Conservation (phyloP, 306 rosid species). For the Comarum palustre region DNA sequence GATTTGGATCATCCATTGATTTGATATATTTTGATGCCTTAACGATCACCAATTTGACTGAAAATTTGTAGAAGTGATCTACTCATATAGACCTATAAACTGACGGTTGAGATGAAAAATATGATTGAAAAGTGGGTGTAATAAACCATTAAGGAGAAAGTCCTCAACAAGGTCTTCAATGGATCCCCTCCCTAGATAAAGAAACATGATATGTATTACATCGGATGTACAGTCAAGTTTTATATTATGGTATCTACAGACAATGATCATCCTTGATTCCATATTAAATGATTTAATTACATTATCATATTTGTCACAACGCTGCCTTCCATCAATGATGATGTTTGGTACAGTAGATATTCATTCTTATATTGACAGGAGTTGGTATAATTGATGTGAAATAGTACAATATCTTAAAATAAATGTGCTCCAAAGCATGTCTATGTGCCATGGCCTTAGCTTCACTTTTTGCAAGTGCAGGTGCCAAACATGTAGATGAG, state of each 20-base stretch:
- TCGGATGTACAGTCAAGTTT: slow-evolving; percentile 9
- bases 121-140: too few species aligned
- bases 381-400: background rate
- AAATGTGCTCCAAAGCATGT: background rate
- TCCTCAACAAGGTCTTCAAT: too few species aligned
- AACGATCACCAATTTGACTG: too few species aligned
- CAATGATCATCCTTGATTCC: slow-evolving; percentile 19
- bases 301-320: background rate
- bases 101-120: too few species aligned
- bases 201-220: slow-evolving; percentile 4
- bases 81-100: too few species aligned
- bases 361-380: background rate
- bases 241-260: slow-evolving; percentile 17
- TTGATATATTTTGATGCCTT: too few species aligned
- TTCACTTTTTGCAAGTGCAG: slow-evolving; percentile 42
- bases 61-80: too few species aligned
- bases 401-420: background rate
- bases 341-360: background rate
- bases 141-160: too few species aligned
- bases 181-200: too few species aligned
- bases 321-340: background rate
- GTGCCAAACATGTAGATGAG: slow-evolving; percentile 83
- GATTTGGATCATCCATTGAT: too few species aligned
- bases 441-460: background rate
- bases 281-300: background rate